Evolutionary conservation across 345 rosid genomes (phyloP).

Genomic region (Melaleuca quinquenervia): DNA sequence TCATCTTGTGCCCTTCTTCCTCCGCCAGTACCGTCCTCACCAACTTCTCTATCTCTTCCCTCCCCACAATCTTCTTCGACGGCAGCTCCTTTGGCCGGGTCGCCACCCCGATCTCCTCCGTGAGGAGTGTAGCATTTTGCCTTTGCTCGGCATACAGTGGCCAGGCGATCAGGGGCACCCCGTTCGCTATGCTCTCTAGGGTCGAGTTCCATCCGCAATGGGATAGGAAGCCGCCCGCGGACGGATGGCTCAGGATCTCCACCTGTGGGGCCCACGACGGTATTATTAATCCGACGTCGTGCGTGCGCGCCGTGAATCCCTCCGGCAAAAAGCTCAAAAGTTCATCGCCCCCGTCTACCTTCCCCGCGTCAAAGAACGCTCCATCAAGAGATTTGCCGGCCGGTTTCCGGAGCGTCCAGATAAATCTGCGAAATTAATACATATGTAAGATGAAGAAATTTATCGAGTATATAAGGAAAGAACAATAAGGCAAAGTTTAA

Average conservation of each 20-base stretch:
- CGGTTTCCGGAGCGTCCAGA: constrained; percentile 56
- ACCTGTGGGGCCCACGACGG: constrained; percentile 55
- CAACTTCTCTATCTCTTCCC: constrained; percentile 30
- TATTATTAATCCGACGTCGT: constrained; percentile 23
- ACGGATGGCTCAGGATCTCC: constrained; percentile 37
- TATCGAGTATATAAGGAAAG: not conserved
- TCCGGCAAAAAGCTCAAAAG: constrained; percentile 27
- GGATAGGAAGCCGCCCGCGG: constrained; percentile 55
- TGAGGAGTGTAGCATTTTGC: constrained; percentile 36
- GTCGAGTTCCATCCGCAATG: constrained; percentile 79
- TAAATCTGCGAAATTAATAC: constrained; percentile 11
- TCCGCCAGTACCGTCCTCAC: constrained; percentile 36
- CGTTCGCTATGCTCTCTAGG: constrained; percentile 37
- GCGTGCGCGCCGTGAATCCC: constrained; percentile 36
- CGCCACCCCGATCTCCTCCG: constrained; percentile 36
- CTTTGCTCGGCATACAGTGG: constrained; percentile 44
- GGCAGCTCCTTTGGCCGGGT: constrained; percentile 12
- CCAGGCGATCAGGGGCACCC: constrained; percentile 51
- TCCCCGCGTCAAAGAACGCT: constrained; percentile 8
- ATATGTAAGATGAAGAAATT: not conserved
- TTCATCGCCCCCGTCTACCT: not conserved
- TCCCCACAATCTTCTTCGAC: constrained; percentile 9
- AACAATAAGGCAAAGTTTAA: not conserved
- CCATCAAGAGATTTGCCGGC: constrained; percentile 2
- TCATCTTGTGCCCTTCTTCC: constrained; percentile 25